phyloP scores from a whole-genome alignment of 2,329 filamentous ascomycete species.

The Paecilomyces niveus region DNA sequence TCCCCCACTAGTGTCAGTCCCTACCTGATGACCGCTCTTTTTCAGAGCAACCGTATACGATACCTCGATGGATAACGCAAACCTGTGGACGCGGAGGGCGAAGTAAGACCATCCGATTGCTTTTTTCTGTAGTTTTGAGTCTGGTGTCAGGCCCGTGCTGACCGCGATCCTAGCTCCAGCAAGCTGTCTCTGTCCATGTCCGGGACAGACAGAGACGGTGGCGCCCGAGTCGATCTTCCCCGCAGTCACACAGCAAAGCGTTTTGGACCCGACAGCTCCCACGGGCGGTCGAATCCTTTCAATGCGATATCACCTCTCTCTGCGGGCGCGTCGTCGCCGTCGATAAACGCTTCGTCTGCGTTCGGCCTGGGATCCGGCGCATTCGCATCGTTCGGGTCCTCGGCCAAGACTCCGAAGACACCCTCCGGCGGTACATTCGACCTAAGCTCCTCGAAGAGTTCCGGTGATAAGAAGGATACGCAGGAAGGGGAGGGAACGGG shows the following conservation, averaged over 20 bases:
- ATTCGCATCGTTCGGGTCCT: slow-evolving; percentile 85
- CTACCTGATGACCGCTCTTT: slow-evolving; percentile 31
- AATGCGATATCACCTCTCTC: slow-evolving; percentile 65
- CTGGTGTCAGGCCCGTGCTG: slow-evolving; percentile 17
- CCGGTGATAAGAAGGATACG: slow-evolving; percentile 57
- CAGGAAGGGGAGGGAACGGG: slow-evolving; percentile 32
- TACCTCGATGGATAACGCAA: slow-evolving; percentile 43
- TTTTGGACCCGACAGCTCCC: slow-evolving; percentile 66
- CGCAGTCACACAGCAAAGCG: slow-evolving; percentile 65
- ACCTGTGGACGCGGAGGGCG: slow-evolving; percentile 43
- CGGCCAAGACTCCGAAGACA: slow-evolving; percentile 80
- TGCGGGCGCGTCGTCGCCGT: slow-evolving; percentile 65
- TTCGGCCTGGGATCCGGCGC: slow-evolving; percentile 93
- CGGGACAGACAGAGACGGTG: slow-evolving; percentile 46
- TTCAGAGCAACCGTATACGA: slow-evolving; percentile 27
- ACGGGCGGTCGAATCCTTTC: slow-evolving; percentile 71
- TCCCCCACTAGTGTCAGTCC: slow-evolving; percentile 2
- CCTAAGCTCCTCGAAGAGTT: slow-evolving; percentile 54
- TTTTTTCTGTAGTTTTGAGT: slow-evolving; percentile 3
- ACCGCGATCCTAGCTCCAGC: slow-evolving; percentile 54
- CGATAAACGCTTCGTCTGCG: slow-evolving; percentile 70
- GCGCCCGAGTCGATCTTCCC: slow-evolving; percentile 49
- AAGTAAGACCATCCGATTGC: slow-evolving; percentile 32
- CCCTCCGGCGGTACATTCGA: slow-evolving; percentile 69
- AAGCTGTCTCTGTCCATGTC: slow-evolving; percentile 86